Evolutionary conservation across 192 early-diverging fungal genomes (phyloP), one percentile per base, ranked within the genome.

Genomic region (Rhizophlyctis rosea): DNA sequence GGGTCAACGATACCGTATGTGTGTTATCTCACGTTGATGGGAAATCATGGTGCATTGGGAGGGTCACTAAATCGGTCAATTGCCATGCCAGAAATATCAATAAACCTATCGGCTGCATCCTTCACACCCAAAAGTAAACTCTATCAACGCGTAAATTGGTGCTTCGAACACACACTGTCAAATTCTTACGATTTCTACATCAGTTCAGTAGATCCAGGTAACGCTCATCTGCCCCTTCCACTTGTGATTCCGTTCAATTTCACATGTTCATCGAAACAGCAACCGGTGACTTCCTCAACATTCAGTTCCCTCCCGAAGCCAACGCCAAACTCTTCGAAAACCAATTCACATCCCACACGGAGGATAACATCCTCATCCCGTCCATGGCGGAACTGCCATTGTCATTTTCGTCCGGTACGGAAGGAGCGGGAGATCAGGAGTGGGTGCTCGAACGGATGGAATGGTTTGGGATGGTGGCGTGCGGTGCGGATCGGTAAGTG

Each of bases 71-170:
- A 5, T 13, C 13, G 18, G 13, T 53, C 25, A 53, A 21, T 21
- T 53, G 16, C 25, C 21, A 21, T 53, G 51, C 21, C 27, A 9
- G 5, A 21, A 24, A 13, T 25, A 53, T 53, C n/a, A 28, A 57
- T 69, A 16, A 53, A 69, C 31, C 54, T 69, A n/a, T 3, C 3
- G 11, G 35, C 30, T 30, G 39, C 60, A 13, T 33, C 5, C 0
- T 69, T 69, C 56, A 62, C 61, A 27, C 65, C 65, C 13, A 35
- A 48, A 30, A 16, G 30, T 0, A 69, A 64, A 34, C 44, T 32
- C 23, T 69, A 34, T 44, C 54, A 69, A 11, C 68, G 68, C 5
- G 51, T 63, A 13, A 34, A 56, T 32, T 69, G 68, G 68, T 69
- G 68, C 56, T 69, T 69, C 34, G 23, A 34, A 16, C 60, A 69